These are phyloP conservation scores for Amanita inopinata DNA, from an alignment of 768 basidiomycete species.

Conservation along the genomic window DNA sequence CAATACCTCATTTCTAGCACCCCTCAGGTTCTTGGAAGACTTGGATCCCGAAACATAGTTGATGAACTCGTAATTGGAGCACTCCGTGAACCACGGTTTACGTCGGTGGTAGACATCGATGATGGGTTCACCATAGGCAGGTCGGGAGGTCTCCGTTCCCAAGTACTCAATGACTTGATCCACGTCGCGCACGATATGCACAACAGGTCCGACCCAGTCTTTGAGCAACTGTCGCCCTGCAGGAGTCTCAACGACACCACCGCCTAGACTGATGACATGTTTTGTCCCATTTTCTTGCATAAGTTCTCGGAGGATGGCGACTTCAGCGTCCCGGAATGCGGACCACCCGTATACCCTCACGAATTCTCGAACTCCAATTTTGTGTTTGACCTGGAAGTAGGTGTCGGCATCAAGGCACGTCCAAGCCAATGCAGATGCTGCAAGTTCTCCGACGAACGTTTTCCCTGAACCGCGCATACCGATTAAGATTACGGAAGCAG, in stretches of 20 bases:
- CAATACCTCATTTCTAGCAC: conserved; percentile 50
- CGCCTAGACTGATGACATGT: conserved; percentile 85
- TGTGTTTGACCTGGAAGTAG: conserved; percentile 57
- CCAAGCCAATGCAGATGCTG: conserved; percentile 64
- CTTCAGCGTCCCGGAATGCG: conserved; percentile 79
- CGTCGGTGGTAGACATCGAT: conserved; percentile 78
- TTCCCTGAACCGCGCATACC: conserved; percentile 99
- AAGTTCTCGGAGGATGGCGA: conserved; percentile 57
- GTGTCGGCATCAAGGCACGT: conserved; percentile 75
- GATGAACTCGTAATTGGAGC: conserved; percentile 73
- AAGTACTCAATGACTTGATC: conserved; percentile 80
- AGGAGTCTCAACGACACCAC: conserved; percentile 86
- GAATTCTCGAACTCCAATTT: conserved; percentile 58
- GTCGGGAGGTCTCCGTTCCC: conserved; percentile 62
- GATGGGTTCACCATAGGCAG: conserved; percentile 83
- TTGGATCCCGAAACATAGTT: conserved; percentile 47
- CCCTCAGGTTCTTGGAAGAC: conserved; percentile 15
- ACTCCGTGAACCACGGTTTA: conserved; percentile 79
- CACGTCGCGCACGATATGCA: conserved; percentile 75
- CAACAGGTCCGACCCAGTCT: conserved; percentile 68
- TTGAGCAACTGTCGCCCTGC: conserved; percentile 65
- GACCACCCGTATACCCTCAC: conserved; percentile 83
- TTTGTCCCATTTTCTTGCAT: conserved; percentile 44
- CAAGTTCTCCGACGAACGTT: conserved; percentile 76
- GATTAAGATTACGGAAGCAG: conserved; percentile 65